Conservation (phyloP, 345 rosid species). For the Hypericum perforatum region DNA sequence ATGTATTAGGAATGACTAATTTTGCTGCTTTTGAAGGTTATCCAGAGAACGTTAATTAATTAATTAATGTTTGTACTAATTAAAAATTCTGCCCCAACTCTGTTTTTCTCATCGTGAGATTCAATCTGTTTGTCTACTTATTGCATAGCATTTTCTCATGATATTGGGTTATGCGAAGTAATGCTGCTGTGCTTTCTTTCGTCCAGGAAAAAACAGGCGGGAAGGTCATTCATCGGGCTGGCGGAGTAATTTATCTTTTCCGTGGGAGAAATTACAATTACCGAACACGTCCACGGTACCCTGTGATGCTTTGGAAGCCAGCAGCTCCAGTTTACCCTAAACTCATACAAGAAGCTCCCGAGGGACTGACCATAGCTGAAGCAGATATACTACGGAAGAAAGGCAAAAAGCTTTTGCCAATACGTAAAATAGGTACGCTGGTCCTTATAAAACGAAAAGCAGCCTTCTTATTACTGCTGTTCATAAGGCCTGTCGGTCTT, state of each 20-base stretch:
- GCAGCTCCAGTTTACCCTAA: constrained; percentile 95
- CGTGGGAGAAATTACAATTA: constrained; percentile 85
- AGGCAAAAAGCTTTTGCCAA: constrained; percentile 67
- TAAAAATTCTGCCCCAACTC: background rate
- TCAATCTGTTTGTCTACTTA: background rate
- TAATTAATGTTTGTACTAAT: too few relatives aligned
- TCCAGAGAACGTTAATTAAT: too few relatives aligned
- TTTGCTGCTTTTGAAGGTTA: too few relatives aligned
- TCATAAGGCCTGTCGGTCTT: too few relatives aligned
- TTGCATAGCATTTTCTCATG: constrained; percentile 11
- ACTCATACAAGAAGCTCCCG: constrained; percentile 84
- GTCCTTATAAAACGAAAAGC: background rate
- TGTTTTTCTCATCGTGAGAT: background rate
- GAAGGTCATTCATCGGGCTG: constrained; percentile 61
- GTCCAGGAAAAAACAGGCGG: constrained; percentile 78
- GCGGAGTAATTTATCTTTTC: constrained; percentile 76
- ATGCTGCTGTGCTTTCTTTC: too few relatives aligned
- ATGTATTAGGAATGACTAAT: too few relatives aligned
- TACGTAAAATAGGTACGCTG: constrained; percentile 60
- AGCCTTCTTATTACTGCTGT: too few relatives aligned
- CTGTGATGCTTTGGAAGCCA: constrained; percentile 94
- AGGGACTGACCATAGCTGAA: constrained; percentile 70
- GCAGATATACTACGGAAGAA: constrained; percentile 51
- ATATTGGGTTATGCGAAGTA: background rate
- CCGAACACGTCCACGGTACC: constrained; percentile 68